A percentile compares a stretch with the other conserved stretches of the same genome.
These are phyloP conservation scores for Boletus reticuloceps DNA, from an alignment of 768 basidiomycete species.

Conservation along the genomic window DNA sequence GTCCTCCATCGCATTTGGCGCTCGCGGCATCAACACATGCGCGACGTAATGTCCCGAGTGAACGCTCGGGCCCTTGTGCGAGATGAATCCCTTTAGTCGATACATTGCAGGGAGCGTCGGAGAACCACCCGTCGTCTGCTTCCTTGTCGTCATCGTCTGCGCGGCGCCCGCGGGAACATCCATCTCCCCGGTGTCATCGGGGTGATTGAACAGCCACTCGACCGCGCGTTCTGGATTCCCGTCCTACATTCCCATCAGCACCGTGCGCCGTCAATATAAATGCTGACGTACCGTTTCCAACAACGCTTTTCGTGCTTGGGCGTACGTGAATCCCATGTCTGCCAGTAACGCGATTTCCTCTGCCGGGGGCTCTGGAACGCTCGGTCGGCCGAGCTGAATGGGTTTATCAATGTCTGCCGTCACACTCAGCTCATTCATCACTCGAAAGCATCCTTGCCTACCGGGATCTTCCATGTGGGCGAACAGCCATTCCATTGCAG, in stretches of 20 bases:
- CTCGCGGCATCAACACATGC: slow-evolving; percentile 48
- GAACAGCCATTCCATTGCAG: slow-evolving; percentile 96
- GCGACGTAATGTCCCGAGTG: slow-evolving; percentile 95
- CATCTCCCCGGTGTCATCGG: slow-evolving; percentile 78
- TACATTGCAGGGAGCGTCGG: slow-evolving; percentile 70
- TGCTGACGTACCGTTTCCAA: slow-evolving; percentile 67
- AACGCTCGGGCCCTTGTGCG: slow-evolving; percentile 94
- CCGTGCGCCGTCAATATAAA: neutral
- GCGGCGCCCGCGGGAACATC: slow-evolving; percentile 24
- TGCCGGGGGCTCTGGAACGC: slow-evolving; percentile 53
- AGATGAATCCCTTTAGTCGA: slow-evolving; percentile 88
- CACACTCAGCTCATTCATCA: neutral
- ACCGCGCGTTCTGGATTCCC: slow-evolving; percentile 83
- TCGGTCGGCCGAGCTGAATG: slow-evolving; percentile 37
- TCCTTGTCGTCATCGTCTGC: slow-evolving; percentile 12
- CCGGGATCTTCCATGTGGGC: slow-evolving; percentile 93
- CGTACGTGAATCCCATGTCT: slow-evolving; percentile 90
- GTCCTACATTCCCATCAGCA: slow-evolving; percentile 38
- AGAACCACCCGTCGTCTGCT: slow-evolving; percentile 41
- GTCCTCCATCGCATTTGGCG: slow-evolving; percentile 28
- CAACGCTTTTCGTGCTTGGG: slow-evolving; percentile 85
- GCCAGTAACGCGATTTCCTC: slow-evolving; percentile 72
- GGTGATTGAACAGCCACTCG: slow-evolving; percentile 95
- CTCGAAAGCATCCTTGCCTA: slow-evolving; percentile 26
- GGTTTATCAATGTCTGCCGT: slow-evolving; percentile 82